A percentile compares a stretch with the other conserved stretches of the same genome.
Evolutionary conservation across 2,329 filamentous ascomycete species (phyloP).

Genomic region (Aspergillus oerlinghausenensis): DNA sequence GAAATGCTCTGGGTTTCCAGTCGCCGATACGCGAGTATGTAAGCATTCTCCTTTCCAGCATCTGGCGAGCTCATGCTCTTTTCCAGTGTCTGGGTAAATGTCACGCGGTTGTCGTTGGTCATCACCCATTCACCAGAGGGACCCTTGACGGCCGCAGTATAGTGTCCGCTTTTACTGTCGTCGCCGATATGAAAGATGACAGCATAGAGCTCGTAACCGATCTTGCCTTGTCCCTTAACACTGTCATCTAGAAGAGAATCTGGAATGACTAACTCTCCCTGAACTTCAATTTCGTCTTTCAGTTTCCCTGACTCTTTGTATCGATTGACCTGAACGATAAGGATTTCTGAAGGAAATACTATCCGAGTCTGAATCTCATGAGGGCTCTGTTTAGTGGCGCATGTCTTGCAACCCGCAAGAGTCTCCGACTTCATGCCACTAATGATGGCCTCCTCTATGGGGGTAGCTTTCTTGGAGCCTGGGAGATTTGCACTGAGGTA

Average conservation of each 20-base stretch:
- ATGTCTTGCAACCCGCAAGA: conserved; percentile 3
- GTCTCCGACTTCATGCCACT: not conserved
- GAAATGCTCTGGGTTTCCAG: conserved; percentile 4
- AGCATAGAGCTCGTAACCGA: conserved; percentile 23
- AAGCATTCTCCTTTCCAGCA: not conserved
- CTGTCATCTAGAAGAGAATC: conserved; percentile 3
- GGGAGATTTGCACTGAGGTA: not conserved
- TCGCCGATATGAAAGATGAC: conserved; percentile 20
- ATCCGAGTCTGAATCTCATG: conserved; percentile 5
- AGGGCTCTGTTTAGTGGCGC: conserved; percentile 1
- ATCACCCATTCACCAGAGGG: conserved; percentile 13
- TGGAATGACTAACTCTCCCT: conserved; percentile 5
- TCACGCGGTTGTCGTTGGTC: conserved; percentile 10
- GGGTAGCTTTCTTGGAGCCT: too few species aligned
- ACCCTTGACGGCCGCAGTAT: conserved; percentile 18
- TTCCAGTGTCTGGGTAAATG: not conserved
- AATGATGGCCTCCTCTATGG: not conserved
- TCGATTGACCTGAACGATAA: conserved; percentile 21
- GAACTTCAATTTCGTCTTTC: conserved; percentile 1
- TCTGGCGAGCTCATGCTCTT: not conserved
- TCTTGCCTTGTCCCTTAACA: not conserved
- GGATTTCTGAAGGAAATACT: conserved; percentile 13
- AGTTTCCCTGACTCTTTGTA: not conserved
- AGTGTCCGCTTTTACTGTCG: conserved; percentile 15
- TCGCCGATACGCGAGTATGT: conserved; percentile 20